Base-by-base conservation (phyloP, 306 rosid species). In the Quercus wislizeni region DNA sequence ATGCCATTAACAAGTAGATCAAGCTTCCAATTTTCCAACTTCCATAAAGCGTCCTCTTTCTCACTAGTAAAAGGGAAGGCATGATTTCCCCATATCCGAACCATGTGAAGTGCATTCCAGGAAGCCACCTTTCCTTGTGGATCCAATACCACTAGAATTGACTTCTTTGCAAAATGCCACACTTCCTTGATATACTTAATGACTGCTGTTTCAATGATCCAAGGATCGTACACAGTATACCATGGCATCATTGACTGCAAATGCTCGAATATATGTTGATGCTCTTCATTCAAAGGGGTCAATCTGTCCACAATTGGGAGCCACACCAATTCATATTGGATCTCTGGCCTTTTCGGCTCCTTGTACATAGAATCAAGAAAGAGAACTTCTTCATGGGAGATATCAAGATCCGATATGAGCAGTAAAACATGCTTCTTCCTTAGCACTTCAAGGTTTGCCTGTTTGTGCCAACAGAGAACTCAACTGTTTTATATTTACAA, bases 371-470 rank as follows among this genome's bases (percentile, higher is more conserved):
- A 79, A 18, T 84, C 87, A 2, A 94, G 94, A 62, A 94, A 21
- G 71, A 73, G 1, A 27, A 92, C 78, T 86, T 94, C 97, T 75
- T 94, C 97, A 10, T 74, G 82, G 73, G 91, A 69, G 72, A 94
- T 73, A 76, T 89, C 91, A 27, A 92, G 95, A 76, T 91, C 96
- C 6, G 97, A 90, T 79, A 95, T 88, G 3, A 95, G 84, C 58
- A 94, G 93, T 52, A 94, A 27, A 84, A 91, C 97, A 78, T 92
- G 91, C 72, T 82, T 94, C 82, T 92, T 91, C 87, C 94, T 87
- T 28, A 92, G 82, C 6, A 84, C 88, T 54, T 95, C 97, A 3
- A 91, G 83, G 79, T 70, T 73, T 69, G 17, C 82, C 97, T 92
- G 92, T 33, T 77, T 82, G 77, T 78, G 73, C 55, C 73, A 76